Conservation (phyloP, 805 yeast genomes). For the Naumovozyma baii region DNA sequence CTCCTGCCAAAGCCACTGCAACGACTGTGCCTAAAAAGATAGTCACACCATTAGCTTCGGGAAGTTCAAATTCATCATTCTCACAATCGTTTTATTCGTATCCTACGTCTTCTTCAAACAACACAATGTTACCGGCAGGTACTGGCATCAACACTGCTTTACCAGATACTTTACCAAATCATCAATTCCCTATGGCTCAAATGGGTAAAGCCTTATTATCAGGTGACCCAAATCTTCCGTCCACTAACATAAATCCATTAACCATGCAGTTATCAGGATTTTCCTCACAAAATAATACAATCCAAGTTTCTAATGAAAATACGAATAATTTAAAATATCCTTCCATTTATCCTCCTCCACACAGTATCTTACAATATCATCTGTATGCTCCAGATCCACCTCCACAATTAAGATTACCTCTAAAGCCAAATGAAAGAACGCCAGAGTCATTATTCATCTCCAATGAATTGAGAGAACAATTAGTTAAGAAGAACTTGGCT, state of each 20-base stretch:
- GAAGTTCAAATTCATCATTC: conserved; percentile 4
- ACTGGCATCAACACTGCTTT: too few species aligned
- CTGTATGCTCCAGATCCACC: conserved; percentile 86
- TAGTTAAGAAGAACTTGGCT: conserved; percentile 71
- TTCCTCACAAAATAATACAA: too few species aligned
- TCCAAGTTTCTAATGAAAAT: background rate
- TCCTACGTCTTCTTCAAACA: background rate
- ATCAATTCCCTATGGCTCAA: background rate
- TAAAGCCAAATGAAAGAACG: conserved; percentile 63
- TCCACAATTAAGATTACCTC: conserved; percentile 51
- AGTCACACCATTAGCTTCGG: conserved; percentile 3
- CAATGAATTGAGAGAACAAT: conserved; percentile 56
- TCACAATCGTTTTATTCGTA: conserved; percentile 6
- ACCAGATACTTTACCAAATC: conserved; percentile 1
- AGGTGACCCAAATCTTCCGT: background rate
- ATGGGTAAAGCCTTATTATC: background rate
- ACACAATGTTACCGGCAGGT: background rate
- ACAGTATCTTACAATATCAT: conserved; percentile 57
- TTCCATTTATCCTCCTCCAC: conserved; percentile 32
- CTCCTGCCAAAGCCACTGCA: background rate
- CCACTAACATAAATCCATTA: background rate
- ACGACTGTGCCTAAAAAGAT: background rate
- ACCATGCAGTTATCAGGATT: background rate
- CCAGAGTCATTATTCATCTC: conserved; percentile 64
- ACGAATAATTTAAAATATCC: conserved; percentile 20